These are phyloP conservation scores for Trifolium dubium DNA, from an alignment of 306 rosid species.

Conservation along the genomic window DNA sequence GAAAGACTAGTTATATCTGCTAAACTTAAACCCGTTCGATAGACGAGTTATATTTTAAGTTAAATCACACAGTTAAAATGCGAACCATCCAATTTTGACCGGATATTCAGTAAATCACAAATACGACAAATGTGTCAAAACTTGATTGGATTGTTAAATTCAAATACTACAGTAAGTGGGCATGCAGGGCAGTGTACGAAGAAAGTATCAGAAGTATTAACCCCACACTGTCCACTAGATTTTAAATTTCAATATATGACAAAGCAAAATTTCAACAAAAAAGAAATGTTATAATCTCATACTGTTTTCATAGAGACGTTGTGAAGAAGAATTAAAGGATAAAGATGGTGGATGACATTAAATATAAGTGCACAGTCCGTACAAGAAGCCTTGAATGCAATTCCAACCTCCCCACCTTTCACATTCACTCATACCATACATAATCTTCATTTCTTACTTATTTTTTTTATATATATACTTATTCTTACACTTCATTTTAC, in stretches of 20 bases:
- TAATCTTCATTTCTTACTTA: too few species aligned
- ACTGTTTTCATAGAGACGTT: not conserved
- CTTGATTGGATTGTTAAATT: not conserved
- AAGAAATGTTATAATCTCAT: not conserved
- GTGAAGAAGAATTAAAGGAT: not conserved
- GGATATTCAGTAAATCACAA: not conserved
- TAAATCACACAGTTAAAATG: not conserved
- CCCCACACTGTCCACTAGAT: not conserved
- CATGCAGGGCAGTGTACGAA: not conserved
- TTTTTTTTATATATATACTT: not conserved
- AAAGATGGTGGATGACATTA: constrained; percentile 13
- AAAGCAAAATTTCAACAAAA: not conserved
- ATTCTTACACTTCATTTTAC: not conserved
- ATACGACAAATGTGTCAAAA: not conserved
- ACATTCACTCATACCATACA: constrained; percentile 38
- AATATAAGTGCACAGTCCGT: constrained; percentile 27
- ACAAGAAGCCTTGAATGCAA: constrained; percentile 49
- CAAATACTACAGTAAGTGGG: not conserved
- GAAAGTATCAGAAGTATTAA: not conserved
- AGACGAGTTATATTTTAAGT: too few species aligned
- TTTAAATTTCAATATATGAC: not conserved
- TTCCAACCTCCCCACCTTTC: constrained; percentile 58
- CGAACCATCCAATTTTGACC: not conserved
- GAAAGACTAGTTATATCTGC: too few species aligned
- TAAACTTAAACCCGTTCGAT: too few species aligned